Evolutionary conservation across 1,284 basidiomycete genomes (phyloP).

Genomic region (Naganishia sp.): DNA sequence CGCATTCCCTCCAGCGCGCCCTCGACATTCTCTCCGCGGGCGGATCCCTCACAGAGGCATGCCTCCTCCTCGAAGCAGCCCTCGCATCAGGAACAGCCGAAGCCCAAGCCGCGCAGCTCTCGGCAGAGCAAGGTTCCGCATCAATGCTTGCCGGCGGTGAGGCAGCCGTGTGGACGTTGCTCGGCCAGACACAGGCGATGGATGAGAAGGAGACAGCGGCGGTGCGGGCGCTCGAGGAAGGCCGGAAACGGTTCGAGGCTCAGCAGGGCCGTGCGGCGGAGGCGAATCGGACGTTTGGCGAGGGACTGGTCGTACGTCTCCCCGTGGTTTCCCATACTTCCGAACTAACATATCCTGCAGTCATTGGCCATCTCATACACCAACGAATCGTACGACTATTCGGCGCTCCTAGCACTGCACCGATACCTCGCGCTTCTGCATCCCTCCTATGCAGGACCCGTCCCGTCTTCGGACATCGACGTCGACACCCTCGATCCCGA

Average conservation of each 20-base stretch:
- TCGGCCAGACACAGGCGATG: constrained; percentile 94
- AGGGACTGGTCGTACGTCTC: constrained; percentile 74
- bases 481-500: constrained; percentile 61
- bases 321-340: constrained; percentile 5
- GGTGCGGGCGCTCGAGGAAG: constrained; percentile 65
- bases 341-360: constrained; percentile 54
- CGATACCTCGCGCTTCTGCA: constrained; percentile 81
- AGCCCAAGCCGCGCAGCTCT: constrained; percentile 31
- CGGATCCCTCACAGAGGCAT: constrained; percentile 81
- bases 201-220: constrained; percentile 72
- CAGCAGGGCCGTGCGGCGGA: constrained; percentile 64
- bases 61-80: constrained; percentile 80
- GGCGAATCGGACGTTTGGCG: constrained; percentile 56
- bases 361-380: constrained; percentile 95
- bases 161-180: constrained; percentile 82
- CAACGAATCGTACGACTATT: constrained; percentile 90
- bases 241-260: constrained; percentile 71
- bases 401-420: constrained; percentile 82
- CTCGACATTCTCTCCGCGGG: constrained; percentile 65
- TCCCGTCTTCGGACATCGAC: constrained; percentile 49
- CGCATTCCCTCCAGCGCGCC: constrained; percentile 18
- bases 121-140: neutral
- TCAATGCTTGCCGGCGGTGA: constrained; percentile 58
- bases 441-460: constrained; percentile 61
- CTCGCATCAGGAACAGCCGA: constrained; percentile 58